Evolutionary conservation across 2,329 filamentous ascomycete genomes (phyloP).

Genomic region (Neofusicoccum ribis): DNA sequence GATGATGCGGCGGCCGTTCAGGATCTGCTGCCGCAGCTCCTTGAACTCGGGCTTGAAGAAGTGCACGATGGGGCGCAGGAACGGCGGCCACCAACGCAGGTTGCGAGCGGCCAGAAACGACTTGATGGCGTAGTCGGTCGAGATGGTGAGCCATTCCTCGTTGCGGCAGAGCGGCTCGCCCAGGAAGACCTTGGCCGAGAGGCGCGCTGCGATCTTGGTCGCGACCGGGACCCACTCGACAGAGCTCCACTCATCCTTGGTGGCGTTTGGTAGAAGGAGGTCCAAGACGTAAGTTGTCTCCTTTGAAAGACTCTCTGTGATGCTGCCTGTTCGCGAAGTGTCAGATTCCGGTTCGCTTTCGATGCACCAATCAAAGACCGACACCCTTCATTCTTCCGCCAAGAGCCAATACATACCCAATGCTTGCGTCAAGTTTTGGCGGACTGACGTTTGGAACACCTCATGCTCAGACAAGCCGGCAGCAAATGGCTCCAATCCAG

Average conservation of each 20-base stretch:
- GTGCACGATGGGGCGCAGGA: slow-evolving; percentile 31
- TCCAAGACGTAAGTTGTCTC: not conserved
- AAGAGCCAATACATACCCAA: not conserved
- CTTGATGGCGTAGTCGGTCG: slow-evolving; percentile 38
- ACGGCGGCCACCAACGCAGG: slow-evolving; percentile 37
- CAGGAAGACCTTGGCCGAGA: slow-evolving; percentile 34
- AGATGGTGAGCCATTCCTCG: slow-evolving; percentile 40
- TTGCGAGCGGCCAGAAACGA: slow-evolving; percentile 34
- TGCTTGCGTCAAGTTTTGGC: not conserved
- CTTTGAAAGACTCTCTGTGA: not conserved
- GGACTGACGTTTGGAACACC: not conserved
- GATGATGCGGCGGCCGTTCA: slow-evolving; percentile 30
- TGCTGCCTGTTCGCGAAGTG: not conserved
- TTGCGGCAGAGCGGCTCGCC: slow-evolving; percentile 40
- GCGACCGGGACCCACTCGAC: slow-evolving; percentile 36
- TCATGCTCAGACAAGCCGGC: not conserved
- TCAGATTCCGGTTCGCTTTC: not conserved
- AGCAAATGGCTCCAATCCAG: not conserved
- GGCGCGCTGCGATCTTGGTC: slow-evolving; percentile 40
- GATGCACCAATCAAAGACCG: no score
- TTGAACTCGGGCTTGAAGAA: slow-evolving; percentile 24
- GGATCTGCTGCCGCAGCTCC: slow-evolving; percentile 23
- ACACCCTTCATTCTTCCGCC: no score
- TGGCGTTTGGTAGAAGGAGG: slow-evolving; percentile 4
- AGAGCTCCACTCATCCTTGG: slow-evolving; percentile 20